phyloP scores from a whole-genome alignment of 768 basidiomycete species.

The Tephrocybe sp. region DNA sequence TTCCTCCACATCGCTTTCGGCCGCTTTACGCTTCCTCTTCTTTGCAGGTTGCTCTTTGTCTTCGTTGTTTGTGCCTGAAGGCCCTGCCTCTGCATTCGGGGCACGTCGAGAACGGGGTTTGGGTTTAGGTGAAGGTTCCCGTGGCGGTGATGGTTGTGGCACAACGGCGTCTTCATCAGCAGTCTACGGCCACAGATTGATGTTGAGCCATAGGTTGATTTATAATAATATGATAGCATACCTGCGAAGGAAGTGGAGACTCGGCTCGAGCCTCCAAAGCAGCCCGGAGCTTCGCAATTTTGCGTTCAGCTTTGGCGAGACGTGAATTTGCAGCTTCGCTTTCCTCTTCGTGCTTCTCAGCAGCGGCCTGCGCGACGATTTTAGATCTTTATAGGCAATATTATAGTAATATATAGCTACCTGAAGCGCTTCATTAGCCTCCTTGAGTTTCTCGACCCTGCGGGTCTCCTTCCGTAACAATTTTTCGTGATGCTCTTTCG shows the following conservation, averaged over 20 bases:
- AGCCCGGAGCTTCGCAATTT: constrained; percentile 41
- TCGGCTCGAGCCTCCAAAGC: constrained; percentile 40
- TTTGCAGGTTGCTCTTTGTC: neutral
- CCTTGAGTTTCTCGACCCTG: constrained; percentile 41
- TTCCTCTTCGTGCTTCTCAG: constrained; percentile 34
- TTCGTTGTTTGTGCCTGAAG: constrained; percentile 5
- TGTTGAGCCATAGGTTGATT: too few relatives aligned
- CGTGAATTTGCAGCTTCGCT: constrained; percentile 31
- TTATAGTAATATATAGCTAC: constrained; percentile 25
- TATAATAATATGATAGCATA: too few relatives aligned
- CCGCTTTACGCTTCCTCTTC: constrained; percentile 8
- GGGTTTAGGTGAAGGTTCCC: constrained; percentile 10
- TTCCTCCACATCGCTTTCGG: constrained; percentile 19
- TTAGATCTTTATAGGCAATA: constrained; percentile 2
- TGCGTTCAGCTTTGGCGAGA: constrained; percentile 37
- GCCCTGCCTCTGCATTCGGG: constrained; percentile 11
- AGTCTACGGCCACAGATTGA: too few relatives aligned
- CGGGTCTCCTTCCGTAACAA: constrained; percentile 41
- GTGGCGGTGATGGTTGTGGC: constrained; percentile 5
- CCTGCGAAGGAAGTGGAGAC: constrained; percentile 25
- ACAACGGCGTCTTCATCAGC: constrained; percentile 7
- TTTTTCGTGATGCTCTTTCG: constrained; percentile 31
- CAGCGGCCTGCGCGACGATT: constrained; percentile 32
- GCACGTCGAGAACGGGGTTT: constrained; percentile 5
- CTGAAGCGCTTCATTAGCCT: constrained; percentile 42